Base-by-base conservation (phyloP, 1,139 yeast species). In the Suhomyces taliae region DNA sequence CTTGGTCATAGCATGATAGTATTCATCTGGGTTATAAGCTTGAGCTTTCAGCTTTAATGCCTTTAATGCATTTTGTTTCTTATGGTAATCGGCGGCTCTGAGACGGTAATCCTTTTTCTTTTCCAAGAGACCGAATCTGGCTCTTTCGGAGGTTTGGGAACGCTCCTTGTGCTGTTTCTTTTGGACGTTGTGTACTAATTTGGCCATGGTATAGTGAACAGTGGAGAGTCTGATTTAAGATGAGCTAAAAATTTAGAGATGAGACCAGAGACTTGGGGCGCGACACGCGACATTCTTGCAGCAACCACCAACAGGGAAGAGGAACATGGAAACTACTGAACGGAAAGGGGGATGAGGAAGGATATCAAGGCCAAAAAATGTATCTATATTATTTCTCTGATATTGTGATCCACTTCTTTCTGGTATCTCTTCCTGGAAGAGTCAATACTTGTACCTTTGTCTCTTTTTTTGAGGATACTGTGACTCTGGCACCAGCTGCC, bases 161-260 rank as follows among this genome's bases (percentile, higher is more conserved):
- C 99, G 82, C 71, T 93, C 99, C 54, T 90, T 76, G 61, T 93
- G 99, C 74, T 93, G 98, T 61, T 90, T 93, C 73, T 93, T 93
- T 68, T 93, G 97, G 32, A 91, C 84, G 64, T 88, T 87, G 66
- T 90, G 97, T 15, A 87, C 93, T 40, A 87, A 70, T 53, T 85
- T 85, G 36, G 87, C 88, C 96, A 89, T 89, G 29, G 40, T 65
- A 46, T 14, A 6, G 15, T 26, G 26, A 27, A 29, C 37, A 11
- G 9, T 36, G 24, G n/a, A 34, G n/a, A 10, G 36, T 8, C 36
- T 34, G n/a, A 11, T 38, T 27, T 42, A 29, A 42, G 52, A 49
- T 47, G 49, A 49, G 51, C 36, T 44, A 40, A 37, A 41, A 42
- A 42, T 9, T 34, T 39, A 15, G 12, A 12, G 38, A 27, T n/a